These are phyloP conservation scores for Panicum miliaceum DNA, from an alignment of 176 grass and related monocot species.

Conservation along the genomic window DNA sequence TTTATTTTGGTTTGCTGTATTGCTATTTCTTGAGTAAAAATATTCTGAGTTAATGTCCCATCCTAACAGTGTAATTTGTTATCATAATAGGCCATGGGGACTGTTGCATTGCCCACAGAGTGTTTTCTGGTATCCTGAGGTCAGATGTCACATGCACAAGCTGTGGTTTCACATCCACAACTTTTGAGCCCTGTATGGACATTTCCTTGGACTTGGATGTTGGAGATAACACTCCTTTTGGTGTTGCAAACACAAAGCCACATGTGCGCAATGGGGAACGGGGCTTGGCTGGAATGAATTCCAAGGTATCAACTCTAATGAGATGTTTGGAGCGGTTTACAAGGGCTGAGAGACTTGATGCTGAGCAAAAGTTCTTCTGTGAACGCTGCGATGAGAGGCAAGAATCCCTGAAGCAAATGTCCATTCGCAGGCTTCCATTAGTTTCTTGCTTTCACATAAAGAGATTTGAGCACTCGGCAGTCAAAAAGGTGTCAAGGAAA, in stretches of 20 bases:
- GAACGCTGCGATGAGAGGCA: constrained; percentile 88
- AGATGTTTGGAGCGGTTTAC: constrained; percentile 93
- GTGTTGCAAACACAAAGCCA: constrained; percentile 47
- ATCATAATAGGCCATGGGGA: constrained; percentile 68
- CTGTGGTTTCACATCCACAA: constrained; percentile 96
- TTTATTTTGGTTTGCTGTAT: constrained; percentile 11
- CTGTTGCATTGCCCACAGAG: constrained; percentile 94
- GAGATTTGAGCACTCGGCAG: constrained; percentile 85
- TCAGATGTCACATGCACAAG: constrained; percentile 96
- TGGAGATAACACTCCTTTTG: constrained; percentile 43
- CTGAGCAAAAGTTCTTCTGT: constrained; percentile 95
- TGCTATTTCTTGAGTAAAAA: background rate
- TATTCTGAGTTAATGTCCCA: background rate
- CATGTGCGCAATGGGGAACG: constrained; percentile 62
- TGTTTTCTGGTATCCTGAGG: constrained; percentile 95
- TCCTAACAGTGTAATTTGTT: constrained; percentile 39
- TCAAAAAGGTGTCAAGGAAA: constrained; percentile 85
- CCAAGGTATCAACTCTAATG: constrained; percentile 78
- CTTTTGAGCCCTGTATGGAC: constrained; percentile 96
- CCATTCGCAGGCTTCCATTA: constrained; percentile 91
- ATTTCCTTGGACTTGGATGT: constrained; percentile 84
- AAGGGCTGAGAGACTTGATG: constrained; percentile 87
- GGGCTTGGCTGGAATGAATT: constrained; percentile 34
- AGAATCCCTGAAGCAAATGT: constrained; percentile 99
- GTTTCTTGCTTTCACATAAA: constrained; percentile 96